These are phyloP conservation scores for Acacia pycnantha DNA, from an alignment of 331 rosid species.

Conservation along the genomic window DNA sequence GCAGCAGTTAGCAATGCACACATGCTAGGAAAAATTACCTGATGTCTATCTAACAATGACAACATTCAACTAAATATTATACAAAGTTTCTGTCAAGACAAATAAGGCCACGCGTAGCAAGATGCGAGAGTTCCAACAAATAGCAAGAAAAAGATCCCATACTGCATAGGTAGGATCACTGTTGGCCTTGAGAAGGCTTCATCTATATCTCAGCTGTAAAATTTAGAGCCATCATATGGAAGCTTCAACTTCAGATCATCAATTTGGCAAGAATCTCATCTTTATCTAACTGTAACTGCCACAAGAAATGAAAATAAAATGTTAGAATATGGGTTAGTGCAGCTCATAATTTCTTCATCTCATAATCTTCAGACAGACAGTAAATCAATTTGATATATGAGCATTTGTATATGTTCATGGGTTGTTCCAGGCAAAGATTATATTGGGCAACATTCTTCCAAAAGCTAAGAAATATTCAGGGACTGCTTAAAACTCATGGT, in stretches of 20 bases:
- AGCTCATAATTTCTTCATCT: not conserved
- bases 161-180: constrained; percentile 36
- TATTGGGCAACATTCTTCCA: not conserved
- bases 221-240: constrained; percentile 38
- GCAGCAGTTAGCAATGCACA: constrained; percentile 81
- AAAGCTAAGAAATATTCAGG: not conserved
- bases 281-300: constrained; percentile 57
- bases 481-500: not conserved
- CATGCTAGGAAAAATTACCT: constrained; percentile 47
- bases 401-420: not conserved
- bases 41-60: constrained; percentile 41
- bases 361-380: not conserved
- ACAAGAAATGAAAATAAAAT: constrained; percentile 6
- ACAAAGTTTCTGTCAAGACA: constrained; percentile 53
- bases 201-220: constrained; percentile 39
- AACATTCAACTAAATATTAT: constrained; percentile 63
- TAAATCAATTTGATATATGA: not conserved
- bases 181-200: constrained; percentile 45
- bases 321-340: not conserved
- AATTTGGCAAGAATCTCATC: constrained; percentile 31
- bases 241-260: constrained; percentile 45
- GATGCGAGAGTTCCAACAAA: constrained; percentile 14
- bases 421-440: not conserved
- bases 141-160: constrained; percentile 30
- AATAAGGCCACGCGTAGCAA: constrained; percentile 29